Percentiles rank a stretch among this genome's conserved stretches.
Conservation (phyloP, 208 protist species). For the Leishmania mexicana region DNA sequence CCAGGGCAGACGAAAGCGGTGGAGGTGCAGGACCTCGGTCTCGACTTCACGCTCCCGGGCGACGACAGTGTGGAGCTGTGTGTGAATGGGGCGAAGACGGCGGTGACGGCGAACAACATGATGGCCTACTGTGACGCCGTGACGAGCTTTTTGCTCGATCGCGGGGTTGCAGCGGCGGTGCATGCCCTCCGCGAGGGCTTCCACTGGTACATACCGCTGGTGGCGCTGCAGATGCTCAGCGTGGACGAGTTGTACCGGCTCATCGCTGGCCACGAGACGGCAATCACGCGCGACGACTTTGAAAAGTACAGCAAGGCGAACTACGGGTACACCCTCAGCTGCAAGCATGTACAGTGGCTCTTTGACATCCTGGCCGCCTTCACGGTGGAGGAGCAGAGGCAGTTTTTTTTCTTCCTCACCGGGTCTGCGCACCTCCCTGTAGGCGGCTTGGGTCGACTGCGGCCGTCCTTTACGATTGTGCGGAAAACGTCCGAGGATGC, state of each 20-base stretch:
- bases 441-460: conserved; percentile 73
- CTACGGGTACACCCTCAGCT: conserved; percentile 85
- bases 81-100: conserved; percentile 32
- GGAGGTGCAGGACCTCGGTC: conserved; percentile 56
- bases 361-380: conserved; percentile 88
- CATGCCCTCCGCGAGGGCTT: conserved; percentile 67
- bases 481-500: conserved; percentile 77
- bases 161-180: conserved; percentile 59
- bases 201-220: conserved; percentile 75
- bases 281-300: conserved; percentile 72
- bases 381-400: conserved; percentile 64
- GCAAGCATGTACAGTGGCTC: conserved; percentile 80
- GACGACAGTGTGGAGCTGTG: conserved; percentile 63
- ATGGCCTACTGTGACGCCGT: conserved; percentile 79
- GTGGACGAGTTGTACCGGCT: conserved; percentile 71
- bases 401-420: conserved; percentile 92
- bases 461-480: conserved; percentile 90
- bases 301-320: conserved; percentile 76
- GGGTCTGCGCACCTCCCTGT: conserved; percentile 83
- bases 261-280: conserved; percentile 50
- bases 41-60: conserved; percentile 84
- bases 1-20: conserved; percentile 32
- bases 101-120: conserved; percentile 63
- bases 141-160: conserved; percentile 52
- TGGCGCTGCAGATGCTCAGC: conserved; percentile 62